Evolutionary conservation across 108 stramenopile species (phyloP).

Genomic region (Nitzschia inconspicua): DNA sequence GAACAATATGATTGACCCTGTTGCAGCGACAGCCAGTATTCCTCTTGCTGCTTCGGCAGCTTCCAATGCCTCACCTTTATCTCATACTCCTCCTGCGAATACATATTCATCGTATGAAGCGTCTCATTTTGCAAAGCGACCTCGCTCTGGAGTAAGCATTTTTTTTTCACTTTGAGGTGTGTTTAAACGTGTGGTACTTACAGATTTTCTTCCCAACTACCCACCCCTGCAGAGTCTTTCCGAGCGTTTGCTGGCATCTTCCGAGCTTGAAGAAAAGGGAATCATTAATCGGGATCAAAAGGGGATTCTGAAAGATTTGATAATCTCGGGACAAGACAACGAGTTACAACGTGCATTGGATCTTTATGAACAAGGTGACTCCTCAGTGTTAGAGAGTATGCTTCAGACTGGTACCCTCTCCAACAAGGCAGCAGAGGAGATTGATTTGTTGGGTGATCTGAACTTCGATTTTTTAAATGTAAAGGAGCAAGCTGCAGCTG

Average conservation of each 20-base stretch:
- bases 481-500: constrained; percentile 13
- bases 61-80: constrained; percentile 4
- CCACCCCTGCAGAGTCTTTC: constrained; percentile 59
- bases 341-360: constrained; percentile 82
- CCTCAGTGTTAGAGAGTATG: constrained; percentile 64
- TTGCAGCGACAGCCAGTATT: constrained; percentile 17
- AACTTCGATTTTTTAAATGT: constrained; percentile 87
- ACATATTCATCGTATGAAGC: constrained; percentile 69
- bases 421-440: constrained; percentile 41
- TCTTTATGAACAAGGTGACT: constrained; percentile 83
- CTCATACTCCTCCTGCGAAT: constrained; percentile 73
- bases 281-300: constrained; percentile 81
- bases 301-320: constrained; percentile 86
- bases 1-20: constrained; percentile 29
- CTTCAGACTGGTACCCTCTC: constrained; percentile 61
- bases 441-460: constrained; percentile 83
- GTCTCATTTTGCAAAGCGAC: constrained; percentile 78
- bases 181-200: neutral
- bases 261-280: constrained; percentile 84
- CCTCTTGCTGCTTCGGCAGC: neutral
- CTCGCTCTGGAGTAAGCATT: constrained; percentile 70
- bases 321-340: constrained; percentile 79
- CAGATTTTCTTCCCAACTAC: neutral
- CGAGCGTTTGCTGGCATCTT: constrained; percentile 72
- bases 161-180: neutral